Evolutionary conservation across 2,329 filamentous ascomycete species (phyloP).

Genomic region (Fusarium concolor): DNA sequence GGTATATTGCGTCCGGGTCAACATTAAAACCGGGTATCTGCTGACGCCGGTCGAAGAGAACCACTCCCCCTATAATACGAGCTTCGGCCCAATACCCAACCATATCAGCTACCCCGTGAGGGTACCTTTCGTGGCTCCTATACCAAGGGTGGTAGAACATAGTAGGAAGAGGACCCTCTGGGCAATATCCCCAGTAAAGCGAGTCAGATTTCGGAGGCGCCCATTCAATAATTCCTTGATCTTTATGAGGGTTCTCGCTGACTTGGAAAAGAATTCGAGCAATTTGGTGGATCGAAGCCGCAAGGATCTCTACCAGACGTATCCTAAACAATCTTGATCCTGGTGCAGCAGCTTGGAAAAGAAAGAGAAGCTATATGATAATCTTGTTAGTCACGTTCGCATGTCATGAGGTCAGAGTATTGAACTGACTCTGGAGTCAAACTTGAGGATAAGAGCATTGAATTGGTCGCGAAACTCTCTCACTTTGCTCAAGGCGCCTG

Average conservation of each 20-base stretch:
- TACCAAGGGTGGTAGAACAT: conserved; percentile 44
- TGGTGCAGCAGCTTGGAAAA: conserved; percentile 39
- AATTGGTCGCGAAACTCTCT: conserved; percentile 27
- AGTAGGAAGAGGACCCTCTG: conserved; percentile 35
- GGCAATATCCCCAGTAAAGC: conserved; percentile 4
- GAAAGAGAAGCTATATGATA: conserved; percentile 37
- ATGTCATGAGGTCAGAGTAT: too few species aligned
- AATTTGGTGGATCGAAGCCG: conserved; percentile 47
- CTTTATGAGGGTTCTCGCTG: conserved; percentile 37
- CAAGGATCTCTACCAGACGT: conserved; percentile 49
- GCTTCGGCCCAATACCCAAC: conserved; percentile 13
- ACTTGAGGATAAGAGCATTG: neutral
- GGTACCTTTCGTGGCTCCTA: neutral
- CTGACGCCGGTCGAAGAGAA: conserved; percentile 4
- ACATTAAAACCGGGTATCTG: neutral
- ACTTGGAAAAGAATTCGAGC: conserved; percentile 42
- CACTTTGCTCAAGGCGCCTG: conserved; percentile 25
- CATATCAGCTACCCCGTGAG: neutral
- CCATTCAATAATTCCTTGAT: conserved; percentile 41
- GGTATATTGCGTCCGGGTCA: conserved; percentile 4
- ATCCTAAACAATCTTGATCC: conserved; percentile 45
- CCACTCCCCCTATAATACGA: neutral
- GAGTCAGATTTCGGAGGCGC: conserved; percentile 31
- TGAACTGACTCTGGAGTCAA: conserved; percentile 26
- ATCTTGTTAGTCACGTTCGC: too few species aligned